phyloP scores from a whole-genome alignment of 176 grass and related monocot species.

The Hordeum marinum region DNA sequence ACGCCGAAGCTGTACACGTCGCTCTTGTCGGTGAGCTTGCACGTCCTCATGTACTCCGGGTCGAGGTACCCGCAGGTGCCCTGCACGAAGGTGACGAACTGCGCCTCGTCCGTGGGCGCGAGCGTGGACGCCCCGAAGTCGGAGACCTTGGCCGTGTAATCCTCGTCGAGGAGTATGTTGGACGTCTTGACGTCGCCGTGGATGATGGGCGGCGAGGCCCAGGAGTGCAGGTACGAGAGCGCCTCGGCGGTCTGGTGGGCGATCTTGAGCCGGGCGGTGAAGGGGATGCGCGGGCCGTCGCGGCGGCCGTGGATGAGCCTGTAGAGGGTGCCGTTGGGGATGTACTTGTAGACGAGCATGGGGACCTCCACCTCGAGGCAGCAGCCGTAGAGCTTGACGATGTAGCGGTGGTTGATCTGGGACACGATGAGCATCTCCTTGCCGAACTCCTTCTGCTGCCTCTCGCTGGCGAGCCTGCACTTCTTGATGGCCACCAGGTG shows the following conservation, averaged over 20 bases:
- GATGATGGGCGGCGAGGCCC: constrained; percentile 57
- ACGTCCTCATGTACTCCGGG: constrained; percentile 50
- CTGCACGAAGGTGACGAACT: constrained; percentile 61
- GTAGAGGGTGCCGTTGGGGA: constrained; percentile 45
- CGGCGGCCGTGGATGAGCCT: constrained; percentile 15
- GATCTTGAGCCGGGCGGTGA: constrained; percentile 35
- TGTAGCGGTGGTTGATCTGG: constrained; percentile 60
- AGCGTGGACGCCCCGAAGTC: constrained; percentile 59
- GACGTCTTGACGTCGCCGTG: constrained; percentile 67
- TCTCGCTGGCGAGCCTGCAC: constrained; percentile 45
- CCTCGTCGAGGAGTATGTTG: constrained; percentile 55
- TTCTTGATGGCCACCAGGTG: constrained; percentile 46
- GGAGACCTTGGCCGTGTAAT: constrained; percentile 42
- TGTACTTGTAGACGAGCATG: constrained; percentile 60
- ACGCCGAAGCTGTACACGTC: constrained; percentile 89
- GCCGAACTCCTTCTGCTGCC: constrained; percentile 72
- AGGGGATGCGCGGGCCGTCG: not conserved
- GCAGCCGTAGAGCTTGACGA: constrained; percentile 57
- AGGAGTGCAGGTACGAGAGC: constrained; percentile 61
- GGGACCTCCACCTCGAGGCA: constrained; percentile 70
- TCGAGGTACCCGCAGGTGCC: constrained; percentile 66
- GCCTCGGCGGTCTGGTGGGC: constrained; percentile 55
- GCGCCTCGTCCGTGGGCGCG: constrained; percentile 36
- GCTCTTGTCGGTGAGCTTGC: constrained; percentile 80
- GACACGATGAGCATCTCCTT: constrained; percentile 82